Percentiles rank a stretch among this genome's conserved stretches.
These are phyloP conservation scores for Nakazawaea ambrosiae DNA, from an alignment of 805 yeast genomes.

Conservation along the genomic window DNA sequence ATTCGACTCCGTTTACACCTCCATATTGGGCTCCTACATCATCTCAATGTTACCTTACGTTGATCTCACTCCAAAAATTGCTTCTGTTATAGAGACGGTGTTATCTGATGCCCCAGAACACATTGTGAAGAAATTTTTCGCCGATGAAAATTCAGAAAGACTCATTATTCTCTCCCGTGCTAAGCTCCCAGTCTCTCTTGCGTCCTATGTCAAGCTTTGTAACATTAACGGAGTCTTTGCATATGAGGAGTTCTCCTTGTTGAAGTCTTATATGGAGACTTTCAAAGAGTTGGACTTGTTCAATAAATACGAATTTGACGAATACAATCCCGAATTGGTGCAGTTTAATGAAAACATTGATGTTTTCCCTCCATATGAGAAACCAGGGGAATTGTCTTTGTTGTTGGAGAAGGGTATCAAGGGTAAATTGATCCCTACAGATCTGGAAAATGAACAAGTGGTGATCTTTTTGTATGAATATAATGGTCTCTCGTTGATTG, in stretches of 20 bases:
- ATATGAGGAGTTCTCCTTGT: constrained; percentile 45
- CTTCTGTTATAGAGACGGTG: constrained; percentile 34
- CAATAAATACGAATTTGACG: constrained; percentile 38
- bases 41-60: constrained; percentile 42
- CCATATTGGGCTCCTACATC: constrained; percentile 39
- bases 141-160: constrained; percentile 33
- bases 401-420: constrained; percentile 47
- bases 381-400: constrained; percentile 35
- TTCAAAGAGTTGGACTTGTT: constrained; percentile 33
- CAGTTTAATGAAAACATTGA: constrained; percentile 33
- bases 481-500: constrained; percentile 85
- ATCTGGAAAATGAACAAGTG: constrained; percentile 25
- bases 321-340: constrained; percentile 43
- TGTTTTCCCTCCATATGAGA: constrained; percentile 44
- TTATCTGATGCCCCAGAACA: constrained; percentile 37
- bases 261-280: constrained; percentile 56
- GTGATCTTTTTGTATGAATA: constrained; percentile 67
- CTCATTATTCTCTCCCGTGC: constrained; percentile 52
- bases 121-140: constrained; percentile 37
- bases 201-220: constrained; percentile 54
- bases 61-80: constrained; percentile 36
- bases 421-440: constrained; percentile 62
- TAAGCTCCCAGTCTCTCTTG: constrained; percentile 62
- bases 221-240: constrained; percentile 65
- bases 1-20: constrained; percentile 45